Conservation (phyloP, 345 rosid species). For the Tarenaya hassleriana region DNA sequence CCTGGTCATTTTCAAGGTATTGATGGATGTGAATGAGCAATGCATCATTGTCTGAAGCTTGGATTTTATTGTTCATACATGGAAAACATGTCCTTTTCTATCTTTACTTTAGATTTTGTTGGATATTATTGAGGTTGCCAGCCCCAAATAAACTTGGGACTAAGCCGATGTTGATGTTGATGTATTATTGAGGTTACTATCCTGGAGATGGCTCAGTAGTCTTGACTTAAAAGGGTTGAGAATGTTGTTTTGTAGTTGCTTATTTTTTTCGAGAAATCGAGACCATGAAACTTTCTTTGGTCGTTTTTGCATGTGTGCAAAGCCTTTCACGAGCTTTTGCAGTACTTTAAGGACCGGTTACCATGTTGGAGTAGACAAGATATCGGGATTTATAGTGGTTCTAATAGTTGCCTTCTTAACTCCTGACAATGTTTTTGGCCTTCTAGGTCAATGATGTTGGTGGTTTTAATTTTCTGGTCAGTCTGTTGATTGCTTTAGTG, state of each 20-base stretch:
- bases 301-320: not conserved
- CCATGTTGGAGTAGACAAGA: not conserved
- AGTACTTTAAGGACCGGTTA: not conserved
- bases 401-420: not conserved
- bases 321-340: constrained; percentile 3
- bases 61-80: too few relatives aligned
- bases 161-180: not conserved
- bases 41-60: not conserved
- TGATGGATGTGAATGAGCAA: not conserved
- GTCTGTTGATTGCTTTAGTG: too few relatives aligned
- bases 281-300: not conserved
- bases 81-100: not conserved
- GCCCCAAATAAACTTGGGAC: not conserved
- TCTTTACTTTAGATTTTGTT: not conserved
- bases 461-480: too few relatives aligned
- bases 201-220: not conserved
- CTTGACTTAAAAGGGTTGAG: not conserved
- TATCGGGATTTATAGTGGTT: not conserved
- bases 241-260: too few relatives aligned
- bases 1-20: not conserved
- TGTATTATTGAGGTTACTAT: not conserved
- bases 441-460: too few relatives aligned
- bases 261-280: too few relatives aligned
- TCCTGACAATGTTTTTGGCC: too few relatives aligned
- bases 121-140: constrained; percentile 6